Conservation (phyloP, 1,284 basidiomycete genomes). For the Porogramme epimiltina region DNA sequence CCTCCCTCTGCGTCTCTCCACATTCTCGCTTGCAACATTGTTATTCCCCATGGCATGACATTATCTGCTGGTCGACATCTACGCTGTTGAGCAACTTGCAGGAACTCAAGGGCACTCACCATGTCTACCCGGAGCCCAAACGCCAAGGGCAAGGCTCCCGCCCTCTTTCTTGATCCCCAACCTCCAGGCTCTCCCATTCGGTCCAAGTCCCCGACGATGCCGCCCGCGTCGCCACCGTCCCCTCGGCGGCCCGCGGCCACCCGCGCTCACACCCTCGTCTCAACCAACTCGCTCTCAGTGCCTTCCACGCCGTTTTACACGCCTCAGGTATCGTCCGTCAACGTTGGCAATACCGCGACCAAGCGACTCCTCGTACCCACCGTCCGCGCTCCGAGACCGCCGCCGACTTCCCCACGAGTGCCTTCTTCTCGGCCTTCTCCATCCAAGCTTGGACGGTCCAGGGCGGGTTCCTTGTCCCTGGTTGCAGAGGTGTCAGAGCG, state of each 20-base stretch:
- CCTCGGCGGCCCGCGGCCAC: constrained; percentile 10
- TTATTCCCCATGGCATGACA: too few relatives aligned
- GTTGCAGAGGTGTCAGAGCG: constrained; percentile 24
- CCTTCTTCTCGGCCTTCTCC: constrained; percentile 19
- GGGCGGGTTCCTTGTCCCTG: constrained; percentile 28
- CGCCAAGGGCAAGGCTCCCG: constrained; percentile 9
- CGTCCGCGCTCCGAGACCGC: constrained; percentile 21
- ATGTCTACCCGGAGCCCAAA: neutral
- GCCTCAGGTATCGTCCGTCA: constrained; percentile 20
- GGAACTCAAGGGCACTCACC: neutral
- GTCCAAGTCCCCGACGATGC: constrained; percentile 17
- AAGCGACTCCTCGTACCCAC: constrained; percentile 32
- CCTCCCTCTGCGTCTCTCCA: too few relatives aligned
- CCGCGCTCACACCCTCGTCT: constrained; percentile 13
- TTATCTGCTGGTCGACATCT: too few relatives aligned
- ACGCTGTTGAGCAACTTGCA: too few relatives aligned
- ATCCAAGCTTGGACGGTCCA: constrained; percentile 25
- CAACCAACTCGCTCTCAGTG: constrained; percentile 10
- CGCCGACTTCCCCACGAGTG: constrained; percentile 13
- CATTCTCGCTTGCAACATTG: too few relatives aligned
- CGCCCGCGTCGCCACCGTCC: constrained; percentile 12
- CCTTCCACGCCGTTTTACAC: constrained; percentile 22
- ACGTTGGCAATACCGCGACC: constrained; percentile 1
- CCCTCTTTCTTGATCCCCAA: constrained; percentile 2
- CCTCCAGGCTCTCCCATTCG: constrained; percentile 10